These are phyloP conservation scores for Takakia lepidozioides DNA, from an alignment of 225 moss, liverwort and hornwort genomes.

Conservation along the genomic window DNA sequence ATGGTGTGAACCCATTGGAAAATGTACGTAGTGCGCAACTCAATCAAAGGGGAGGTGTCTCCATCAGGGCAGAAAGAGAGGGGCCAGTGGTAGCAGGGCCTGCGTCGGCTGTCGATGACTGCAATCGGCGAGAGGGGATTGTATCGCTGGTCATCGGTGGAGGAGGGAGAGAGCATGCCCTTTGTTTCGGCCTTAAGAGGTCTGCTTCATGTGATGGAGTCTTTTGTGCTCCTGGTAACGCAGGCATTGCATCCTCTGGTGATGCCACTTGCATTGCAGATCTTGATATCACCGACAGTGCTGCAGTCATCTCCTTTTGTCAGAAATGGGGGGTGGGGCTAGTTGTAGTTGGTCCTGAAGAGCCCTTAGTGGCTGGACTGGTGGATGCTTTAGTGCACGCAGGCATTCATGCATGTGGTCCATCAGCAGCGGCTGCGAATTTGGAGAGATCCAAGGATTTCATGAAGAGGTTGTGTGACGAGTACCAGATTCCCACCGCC, in stretches of 20 bases:
- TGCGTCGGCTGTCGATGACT: too few relatives aligned
- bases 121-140: constrained; percentile 23
- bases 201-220: constrained; percentile 62
- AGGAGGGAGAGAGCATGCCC: constrained; percentile 85
- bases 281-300: constrained; percentile 47
- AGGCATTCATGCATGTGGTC: constrained; percentile 71
- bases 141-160: constrained; percentile 72
- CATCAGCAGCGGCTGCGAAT: constrained; percentile 64
- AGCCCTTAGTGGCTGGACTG: constrained; percentile 70
- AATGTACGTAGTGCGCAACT: too few relatives aligned
- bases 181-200: constrained; percentile 56
- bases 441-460: constrained; percentile 93
- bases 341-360: constrained; percentile 88
- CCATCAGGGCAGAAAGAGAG: too few relatives aligned
- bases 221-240: constrained; percentile 83
- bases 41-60: too few relatives aligned
- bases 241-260: constrained; percentile 57
- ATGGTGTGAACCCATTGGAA: too few relatives aligned
- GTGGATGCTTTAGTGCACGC: constrained; percentile 59
- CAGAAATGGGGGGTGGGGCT: constrained; percentile 47
- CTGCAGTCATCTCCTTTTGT: constrained; percentile 64
- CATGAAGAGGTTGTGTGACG: constrained; percentile 88
- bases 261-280: constrained; percentile 47
- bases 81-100: too few relatives aligned
- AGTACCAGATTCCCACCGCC: constrained; percentile 76